Evolutionary conservation across 805 yeast species (phyloP).

Genomic region (Candida berthetii): DNA sequence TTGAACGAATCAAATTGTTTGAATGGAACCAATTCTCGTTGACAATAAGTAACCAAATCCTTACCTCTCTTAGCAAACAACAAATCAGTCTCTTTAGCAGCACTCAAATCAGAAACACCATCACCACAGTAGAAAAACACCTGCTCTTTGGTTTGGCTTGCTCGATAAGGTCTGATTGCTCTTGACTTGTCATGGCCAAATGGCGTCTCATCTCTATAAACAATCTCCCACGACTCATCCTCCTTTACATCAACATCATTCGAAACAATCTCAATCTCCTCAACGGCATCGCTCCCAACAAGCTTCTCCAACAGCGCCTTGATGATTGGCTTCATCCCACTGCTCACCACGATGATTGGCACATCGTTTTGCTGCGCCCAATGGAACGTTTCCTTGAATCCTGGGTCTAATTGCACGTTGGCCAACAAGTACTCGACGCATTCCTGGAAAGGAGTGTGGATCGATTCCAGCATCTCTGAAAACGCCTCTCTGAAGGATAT

Average conservation of each 20-base stretch:
- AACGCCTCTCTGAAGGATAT: slow-evolving; percentile 78
- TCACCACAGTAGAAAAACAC: slow-evolving; percentile 91
- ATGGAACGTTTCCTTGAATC: slow-evolving; percentile 73
- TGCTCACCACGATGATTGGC: slow-evolving; percentile 82
- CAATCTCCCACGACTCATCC: slow-evolving; percentile 73
- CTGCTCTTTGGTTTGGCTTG: slow-evolving; percentile 37
- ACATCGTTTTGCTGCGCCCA: slow-evolving; percentile 71
- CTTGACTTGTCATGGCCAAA: slow-evolving; percentile 95
- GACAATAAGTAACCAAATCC: slow-evolving; percentile 83
- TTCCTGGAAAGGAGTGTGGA: slow-evolving; percentile 69
- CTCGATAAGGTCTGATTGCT: slow-evolving; percentile 50
- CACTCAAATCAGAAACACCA: slow-evolving; percentile 92
- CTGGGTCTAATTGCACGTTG: slow-evolving; percentile 79
- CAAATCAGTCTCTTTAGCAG: slow-evolving; percentile 92
- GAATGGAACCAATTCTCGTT: slow-evolving; percentile 74
- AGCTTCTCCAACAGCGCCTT: slow-evolving; percentile 66
- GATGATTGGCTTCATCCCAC: slow-evolving; percentile 94
- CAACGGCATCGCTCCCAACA: slow-evolving; percentile 70
- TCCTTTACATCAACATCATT: slow-evolving; percentile 60
- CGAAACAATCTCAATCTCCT: slow-evolving; percentile 72
- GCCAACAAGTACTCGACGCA: slow-evolving; percentile 67
- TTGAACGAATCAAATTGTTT: slow-evolving; percentile 72
- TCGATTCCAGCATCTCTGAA: slow-evolving; percentile 74
- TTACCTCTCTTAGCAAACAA: slow-evolving; percentile 91
- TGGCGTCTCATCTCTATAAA: slow-evolving; percentile 75